These are phyloP conservation scores for Urtica urens DNA, from an alignment of 306 rosid genomes.

Conservation along the genomic window DNA sequence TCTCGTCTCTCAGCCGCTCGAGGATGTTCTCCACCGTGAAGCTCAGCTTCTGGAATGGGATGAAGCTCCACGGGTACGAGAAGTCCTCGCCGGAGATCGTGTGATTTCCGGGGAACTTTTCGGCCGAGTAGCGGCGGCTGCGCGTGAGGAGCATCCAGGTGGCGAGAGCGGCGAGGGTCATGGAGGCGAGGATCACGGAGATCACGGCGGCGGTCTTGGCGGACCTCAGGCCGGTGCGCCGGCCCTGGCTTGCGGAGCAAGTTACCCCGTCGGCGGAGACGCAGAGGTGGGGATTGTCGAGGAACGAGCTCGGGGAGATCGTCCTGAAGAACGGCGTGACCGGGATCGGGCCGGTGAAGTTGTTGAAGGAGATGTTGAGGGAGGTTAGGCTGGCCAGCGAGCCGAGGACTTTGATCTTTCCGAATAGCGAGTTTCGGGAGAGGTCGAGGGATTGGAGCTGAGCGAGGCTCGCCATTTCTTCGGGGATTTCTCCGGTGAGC, in stretches of 20 bases:
- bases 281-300: conserved; percentile 54
- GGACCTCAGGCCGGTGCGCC: conserved; percentile 43
- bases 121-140: conserved; percentile 38
- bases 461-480: conserved; percentile 48
- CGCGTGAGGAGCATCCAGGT: conserved; percentile 59
- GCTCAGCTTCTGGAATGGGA: conserved; percentile 86
- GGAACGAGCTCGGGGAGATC: conserved; percentile 46
- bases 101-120: conserved; percentile 33
- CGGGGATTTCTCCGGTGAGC: conserved; percentile 72
- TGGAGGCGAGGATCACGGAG: conserved; percentile 42
- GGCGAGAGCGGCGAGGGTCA: conserved; percentile 52
- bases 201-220: conserved; percentile 55
- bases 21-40: conserved; percentile 69
- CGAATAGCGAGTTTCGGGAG: conserved; percentile 61
- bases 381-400: conserved; percentile 70
- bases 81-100: conserved; percentile 66
- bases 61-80: conserved; percentile 98
- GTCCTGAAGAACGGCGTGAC: conserved; percentile 77
- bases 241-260: conserved; percentile 53
- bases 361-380: conserved; percentile 72
- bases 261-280: conserved; percentile 69
- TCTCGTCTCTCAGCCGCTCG: conserved; percentile 83
- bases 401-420: conserved; percentile 61
- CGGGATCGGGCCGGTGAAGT: conserved; percentile 89
- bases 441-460: conserved; percentile 83